A percentile compares a stretch with the other conserved stretches of the same genome.
Evolutionary conservation across 441 rosid genomes (phyloP).

Genomic region (Arabidopsis hybrid): DNA sequence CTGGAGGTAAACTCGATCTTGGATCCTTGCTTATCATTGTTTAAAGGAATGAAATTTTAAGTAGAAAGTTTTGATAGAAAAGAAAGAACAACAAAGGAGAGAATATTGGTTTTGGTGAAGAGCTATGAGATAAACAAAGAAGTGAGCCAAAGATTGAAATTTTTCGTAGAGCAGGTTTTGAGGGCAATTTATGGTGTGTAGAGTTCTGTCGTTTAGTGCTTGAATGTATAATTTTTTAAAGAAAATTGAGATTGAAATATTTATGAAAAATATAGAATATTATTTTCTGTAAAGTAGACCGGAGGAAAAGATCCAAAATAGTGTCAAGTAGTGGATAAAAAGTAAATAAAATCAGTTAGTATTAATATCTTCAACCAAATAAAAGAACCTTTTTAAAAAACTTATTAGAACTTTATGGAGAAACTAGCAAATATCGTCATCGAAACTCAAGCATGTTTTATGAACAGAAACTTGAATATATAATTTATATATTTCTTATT

Average conservation of each 20-base stretch:
- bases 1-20: conserved; percentile 71
- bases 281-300: conserved; percentile 43
- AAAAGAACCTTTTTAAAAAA: background rate
- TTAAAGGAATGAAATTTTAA: background rate
- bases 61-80: background rate
- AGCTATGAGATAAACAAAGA: conserved; percentile 25
- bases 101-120: conserved; percentile 12
- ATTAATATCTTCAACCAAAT: background rate
- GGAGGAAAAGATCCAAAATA: conserved; percentile 21
- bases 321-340: conserved; percentile 13
- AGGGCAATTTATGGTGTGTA: conserved; percentile 67
- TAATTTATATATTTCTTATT: no score
- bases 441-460: conserved; percentile 52
- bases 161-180: conserved; percentile 61
- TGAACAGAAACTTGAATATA: conserved; percentile 26
- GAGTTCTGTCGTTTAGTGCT: conserved; percentile 62
- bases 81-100: conserved; percentile 10
- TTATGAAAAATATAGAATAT: conserved; percentile 20
- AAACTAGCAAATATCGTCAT: conserved; percentile 28
- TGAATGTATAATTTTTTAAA: background rate
- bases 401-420: conserved; percentile 17
- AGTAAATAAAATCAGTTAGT: conserved; percentile 12
- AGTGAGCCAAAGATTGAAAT: conserved; percentile 66
- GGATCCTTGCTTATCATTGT: conserved; percentile 61
- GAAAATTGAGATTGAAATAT: background rate